Conservation (phyloP, 192 early-diverging fungal genomes). For the Linnemannia schmuckeri region DNA sequence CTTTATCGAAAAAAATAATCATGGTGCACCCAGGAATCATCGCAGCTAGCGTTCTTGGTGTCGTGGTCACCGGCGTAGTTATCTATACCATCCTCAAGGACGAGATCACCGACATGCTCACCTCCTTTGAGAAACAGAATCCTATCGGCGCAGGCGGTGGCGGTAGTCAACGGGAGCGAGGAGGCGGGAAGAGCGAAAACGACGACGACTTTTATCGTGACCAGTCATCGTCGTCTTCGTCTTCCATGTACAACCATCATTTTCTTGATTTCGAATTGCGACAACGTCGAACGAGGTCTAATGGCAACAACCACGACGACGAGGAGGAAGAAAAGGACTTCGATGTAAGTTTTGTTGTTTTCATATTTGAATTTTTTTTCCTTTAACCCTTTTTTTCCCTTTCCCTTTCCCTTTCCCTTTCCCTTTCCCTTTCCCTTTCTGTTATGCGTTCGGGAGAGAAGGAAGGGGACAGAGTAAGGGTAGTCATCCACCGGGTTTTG, state of each 20-base stretch:
- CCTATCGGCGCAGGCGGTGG: background rate
- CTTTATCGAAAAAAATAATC: background rate
- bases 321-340: slow-evolving; percentile 19
- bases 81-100: slow-evolving; percentile 43
- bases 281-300: slow-evolving; percentile 14
- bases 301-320: slow-evolving; percentile 13
- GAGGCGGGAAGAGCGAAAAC: background rate
- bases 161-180: background rate
- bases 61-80: slow-evolving; percentile 43
- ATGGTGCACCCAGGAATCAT: slow-evolving; percentile 51
- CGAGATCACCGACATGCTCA: slow-evolving; percentile 19
- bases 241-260: slow-evolving; percentile 4
- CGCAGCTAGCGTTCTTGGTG: slow-evolving; percentile 30
- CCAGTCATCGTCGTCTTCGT: slow-evolving; percentile 4
- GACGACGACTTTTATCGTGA: slow-evolving; percentile 14
- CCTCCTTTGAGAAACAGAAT: slow-evolving; percentile 27
- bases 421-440: background rate
- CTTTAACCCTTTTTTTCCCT: background rate
- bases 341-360: slow-evolving; percentile 33
- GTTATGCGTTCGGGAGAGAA: background rate
- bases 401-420: background rate
- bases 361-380: background rate
- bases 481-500: background rate
- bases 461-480: background rate
- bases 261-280: slow-evolving; percentile 31